A percentile compares a stretch with the other conserved stretches of the same genome.
phyloP scores from a whole-genome alignment of 148 eudicot species.

The Drosera capensis region DNA sequence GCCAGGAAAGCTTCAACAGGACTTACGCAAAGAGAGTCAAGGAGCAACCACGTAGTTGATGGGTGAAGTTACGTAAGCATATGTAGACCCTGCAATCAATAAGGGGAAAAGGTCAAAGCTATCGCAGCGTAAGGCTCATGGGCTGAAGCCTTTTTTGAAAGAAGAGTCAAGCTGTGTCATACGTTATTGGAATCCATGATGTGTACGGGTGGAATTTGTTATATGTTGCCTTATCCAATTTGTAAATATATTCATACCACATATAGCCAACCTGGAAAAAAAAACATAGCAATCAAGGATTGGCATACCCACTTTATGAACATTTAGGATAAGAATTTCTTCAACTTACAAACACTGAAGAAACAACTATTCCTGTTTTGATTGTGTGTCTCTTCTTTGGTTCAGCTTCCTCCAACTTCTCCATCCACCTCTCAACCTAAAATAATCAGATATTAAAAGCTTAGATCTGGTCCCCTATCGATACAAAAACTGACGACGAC shows the following conservation, averaged over 20 bases:
- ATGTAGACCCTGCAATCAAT: conserved; percentile 71
- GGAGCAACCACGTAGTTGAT: conserved; percentile 57
- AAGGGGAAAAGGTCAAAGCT: too few species aligned
- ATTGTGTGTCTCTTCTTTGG: conserved; percentile 51
- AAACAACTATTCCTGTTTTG: conserved; percentile 55
- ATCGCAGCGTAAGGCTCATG: too few species aligned
- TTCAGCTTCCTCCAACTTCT: conserved; percentile 84
- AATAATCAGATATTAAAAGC: conserved; percentile 3
- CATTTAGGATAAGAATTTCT: too few species aligned
- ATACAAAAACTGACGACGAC: not conserved
- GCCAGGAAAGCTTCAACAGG: too few species aligned
- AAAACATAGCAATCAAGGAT: not conserved
- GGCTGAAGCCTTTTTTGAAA: too few species aligned
- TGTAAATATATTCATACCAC: conserved; percentile 92
- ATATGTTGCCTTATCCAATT: conserved; percentile 77
- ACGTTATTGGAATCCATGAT: conserved; percentile 98
- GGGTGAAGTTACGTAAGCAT: conserved; percentile 79
- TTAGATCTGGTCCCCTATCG: conserved; percentile 2
- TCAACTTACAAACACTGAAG: conserved; percentile 45
- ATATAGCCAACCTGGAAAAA: conserved; percentile 75
- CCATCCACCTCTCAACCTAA: conserved; percentile 91
- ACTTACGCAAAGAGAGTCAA: conserved; percentile 94
- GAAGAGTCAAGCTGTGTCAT: conserved; percentile 7
- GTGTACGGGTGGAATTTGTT: conserved; percentile 96
- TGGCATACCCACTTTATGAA: not conserved